A percentile compares a stretch with the other conserved stretches of the same genome.
These are phyloP conservation scores for Epichloe elymi DNA, from an alignment of 2,329 filamentous ascomycete genomes.

Conservation along the genomic window DNA sequence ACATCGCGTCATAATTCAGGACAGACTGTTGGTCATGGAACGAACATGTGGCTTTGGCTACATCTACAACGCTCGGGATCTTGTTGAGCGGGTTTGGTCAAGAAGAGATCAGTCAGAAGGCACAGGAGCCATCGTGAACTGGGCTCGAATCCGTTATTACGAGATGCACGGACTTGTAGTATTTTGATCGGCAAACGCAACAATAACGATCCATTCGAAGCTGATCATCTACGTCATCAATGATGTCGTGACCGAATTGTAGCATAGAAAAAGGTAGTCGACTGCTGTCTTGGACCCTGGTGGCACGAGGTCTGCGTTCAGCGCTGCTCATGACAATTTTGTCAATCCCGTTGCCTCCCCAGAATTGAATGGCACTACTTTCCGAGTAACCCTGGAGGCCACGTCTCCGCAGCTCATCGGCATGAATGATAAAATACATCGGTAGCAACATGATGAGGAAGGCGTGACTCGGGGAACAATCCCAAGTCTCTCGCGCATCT, in stretches of 20 bases:
- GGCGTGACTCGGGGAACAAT: conserved; percentile 38
- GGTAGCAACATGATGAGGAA: conserved; percentile 43
- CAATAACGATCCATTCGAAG: background rate
- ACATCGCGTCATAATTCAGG: conserved; percentile 25
- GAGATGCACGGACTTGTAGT: conserved; percentile 23
- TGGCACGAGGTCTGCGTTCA: conserved; percentile 35
- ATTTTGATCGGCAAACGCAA: conserved; percentile 11
- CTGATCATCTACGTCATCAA: background rate
- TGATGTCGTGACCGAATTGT: background rate
- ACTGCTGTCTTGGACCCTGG: conserved; percentile 36
- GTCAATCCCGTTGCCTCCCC: conserved; percentile 47
- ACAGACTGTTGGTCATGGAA: conserved; percentile 30
- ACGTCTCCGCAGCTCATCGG: conserved; percentile 36
- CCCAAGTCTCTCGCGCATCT: conserved; percentile 40
- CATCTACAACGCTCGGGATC: conserved; percentile 24
- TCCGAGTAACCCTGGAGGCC: conserved; percentile 44
- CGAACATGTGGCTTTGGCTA: conserved; percentile 29
- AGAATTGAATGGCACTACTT: conserved; percentile 47
- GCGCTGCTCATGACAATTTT: conserved; percentile 54
- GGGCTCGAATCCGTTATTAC: conserved; percentile 22
- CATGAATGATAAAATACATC: conserved; percentile 45
- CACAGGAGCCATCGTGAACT: conserved; percentile 18
- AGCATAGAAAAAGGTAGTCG: conserved; percentile 11
- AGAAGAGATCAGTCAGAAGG: conserved; percentile 16
- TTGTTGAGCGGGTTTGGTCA: conserved; percentile 27